Evolutionary conservation across 225 moss, liverwort and hornwort genomes (phyloP).

Genomic region (Marchantia polymorpha): DNA sequence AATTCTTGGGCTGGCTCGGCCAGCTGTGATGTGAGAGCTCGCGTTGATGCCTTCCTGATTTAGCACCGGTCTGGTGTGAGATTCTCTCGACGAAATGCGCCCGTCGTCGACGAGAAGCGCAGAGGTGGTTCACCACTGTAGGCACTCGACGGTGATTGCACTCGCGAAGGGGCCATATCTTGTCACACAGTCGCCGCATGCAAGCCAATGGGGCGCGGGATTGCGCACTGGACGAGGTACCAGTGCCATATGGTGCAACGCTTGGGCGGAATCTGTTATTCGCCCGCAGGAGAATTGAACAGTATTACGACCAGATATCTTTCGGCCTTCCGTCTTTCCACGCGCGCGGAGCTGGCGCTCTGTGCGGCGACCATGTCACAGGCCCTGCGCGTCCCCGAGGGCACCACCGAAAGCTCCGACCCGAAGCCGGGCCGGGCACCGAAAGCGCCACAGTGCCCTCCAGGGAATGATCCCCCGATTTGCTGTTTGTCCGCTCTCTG

Average conservation of each 20-base stretch:
- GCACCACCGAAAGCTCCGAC: not conserved
- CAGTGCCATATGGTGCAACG: not conserved
- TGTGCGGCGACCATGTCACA: slow-evolving; percentile 9
- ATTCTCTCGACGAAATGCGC: not conserved
- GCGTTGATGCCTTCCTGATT: slow-evolving; percentile 9
- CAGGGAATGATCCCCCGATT: not conserved
- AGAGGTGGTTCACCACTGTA: slow-evolving; percentile 3
- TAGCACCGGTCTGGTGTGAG: not conserved
- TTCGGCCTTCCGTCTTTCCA: not conserved
- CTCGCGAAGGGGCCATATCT: not conserved
- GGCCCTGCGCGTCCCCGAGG: too few species aligned
- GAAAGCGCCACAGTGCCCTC: not conserved
- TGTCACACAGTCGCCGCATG: slow-evolving; percentile 3
- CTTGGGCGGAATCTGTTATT: not conserved
- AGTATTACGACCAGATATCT: not conserved
- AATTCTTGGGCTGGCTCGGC: not conserved
- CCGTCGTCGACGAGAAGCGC: not conserved
- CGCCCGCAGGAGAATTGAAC: not conserved
- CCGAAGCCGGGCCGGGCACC: not conserved
- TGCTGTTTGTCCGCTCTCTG: slow-evolving; percentile 1
- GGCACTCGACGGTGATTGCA: slow-evolving; percentile 1
- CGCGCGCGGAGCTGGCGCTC: slow-evolving; percentile 7
- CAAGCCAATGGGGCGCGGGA: not conserved
- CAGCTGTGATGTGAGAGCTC: not conserved
- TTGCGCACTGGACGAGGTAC: not conserved